Conservation (phyloP, 2,329 filamentous ascomycete genomes). For the Sporothrix pallida region DNA sequence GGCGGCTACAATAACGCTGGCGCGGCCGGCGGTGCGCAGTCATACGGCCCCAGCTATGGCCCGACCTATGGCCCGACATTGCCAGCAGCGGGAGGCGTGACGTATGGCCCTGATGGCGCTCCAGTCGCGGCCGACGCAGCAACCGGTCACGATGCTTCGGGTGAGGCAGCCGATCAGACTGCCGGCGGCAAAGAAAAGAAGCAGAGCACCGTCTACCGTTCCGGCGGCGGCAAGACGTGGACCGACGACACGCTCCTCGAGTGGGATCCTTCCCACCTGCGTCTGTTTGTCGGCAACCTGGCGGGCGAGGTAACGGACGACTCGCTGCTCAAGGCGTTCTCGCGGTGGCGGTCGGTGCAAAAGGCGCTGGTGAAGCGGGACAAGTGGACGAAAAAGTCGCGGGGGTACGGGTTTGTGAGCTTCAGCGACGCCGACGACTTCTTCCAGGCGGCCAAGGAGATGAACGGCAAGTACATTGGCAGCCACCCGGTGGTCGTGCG, state of each 20-base stretch:
- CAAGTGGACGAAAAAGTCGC: slow-evolving; percentile 94
- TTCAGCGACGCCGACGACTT: slow-evolving; percentile 96
- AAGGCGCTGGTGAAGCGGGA: slow-evolving; percentile 94
- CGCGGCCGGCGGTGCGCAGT: slow-evolving; percentile 38
- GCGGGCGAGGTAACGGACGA: slow-evolving; percentile 98
- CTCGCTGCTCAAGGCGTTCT: slow-evolving; percentile 90
- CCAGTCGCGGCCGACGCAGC: slow-evolving; percentile 38
- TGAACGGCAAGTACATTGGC: slow-evolving; percentile 99
- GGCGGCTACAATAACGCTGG: slow-evolving; percentile 41
- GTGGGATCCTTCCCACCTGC: slow-evolving; percentile 94
- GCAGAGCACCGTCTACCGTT: slow-evolving; percentile 84
- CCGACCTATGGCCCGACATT: slow-evolving; percentile 40
- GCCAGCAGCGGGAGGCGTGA: slow-evolving; percentile 39
- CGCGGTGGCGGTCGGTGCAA: slow-evolving; percentile 83
- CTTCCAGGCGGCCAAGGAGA: slow-evolving; percentile 94
- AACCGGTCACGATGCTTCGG: slow-evolving; percentile 38
- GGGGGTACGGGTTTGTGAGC: slow-evolving; percentile 94
- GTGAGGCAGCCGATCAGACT: slow-evolving; percentile 34
- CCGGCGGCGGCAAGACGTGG: slow-evolving; percentile 92
- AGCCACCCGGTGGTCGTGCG: slow-evolving; percentile 89
- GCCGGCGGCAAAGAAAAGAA: slow-evolving; percentile 57
- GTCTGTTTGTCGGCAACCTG: slow-evolving; percentile 94
- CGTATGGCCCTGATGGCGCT: slow-evolving; percentile 36
- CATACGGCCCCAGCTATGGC: slow-evolving; percentile 28
- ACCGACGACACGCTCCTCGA: slow-evolving; percentile 86